These are phyloP conservation scores for Leccinellum luteum DNA, from an alignment of 768 basidiomycete species.

Conservation along the genomic window DNA sequence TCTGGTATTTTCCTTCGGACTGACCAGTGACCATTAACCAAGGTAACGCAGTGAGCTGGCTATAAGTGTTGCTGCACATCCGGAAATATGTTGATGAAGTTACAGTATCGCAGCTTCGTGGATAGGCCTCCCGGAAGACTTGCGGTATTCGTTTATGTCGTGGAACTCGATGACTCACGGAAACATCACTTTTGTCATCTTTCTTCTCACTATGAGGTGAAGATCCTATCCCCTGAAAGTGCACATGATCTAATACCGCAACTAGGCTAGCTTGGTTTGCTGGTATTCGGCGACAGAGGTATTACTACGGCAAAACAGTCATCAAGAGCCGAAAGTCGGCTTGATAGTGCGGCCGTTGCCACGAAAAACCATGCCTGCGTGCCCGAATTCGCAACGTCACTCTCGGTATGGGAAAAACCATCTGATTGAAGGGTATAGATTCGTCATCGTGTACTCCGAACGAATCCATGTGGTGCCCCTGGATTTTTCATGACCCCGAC, in stretches of 20 bases:
- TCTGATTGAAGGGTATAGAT: not conserved
- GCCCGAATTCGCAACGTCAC: not conserved
- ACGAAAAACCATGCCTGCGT: not conserved
- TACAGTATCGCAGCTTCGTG: slow-evolving; percentile 57
- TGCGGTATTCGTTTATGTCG: slow-evolving; percentile 45
- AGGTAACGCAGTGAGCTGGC: slow-evolving; percentile 61
- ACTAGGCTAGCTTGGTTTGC: slow-evolving; percentile 54
- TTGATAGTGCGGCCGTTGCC: slow-evolving; percentile 1
- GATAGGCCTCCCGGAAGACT: slow-evolving; percentile 52
- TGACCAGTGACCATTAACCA: slow-evolving; percentile 6
- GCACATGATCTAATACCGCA: slow-evolving; percentile 2
- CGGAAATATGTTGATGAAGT: slow-evolving; percentile 4
- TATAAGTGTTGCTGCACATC: not conserved
- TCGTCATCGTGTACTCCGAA: slow-evolving; percentile 12
- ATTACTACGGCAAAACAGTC: slow-evolving; percentile 34
- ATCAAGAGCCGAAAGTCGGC: slow-evolving; percentile 13
- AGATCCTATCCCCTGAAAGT: not conserved
- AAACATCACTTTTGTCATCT: slow-evolving; percentile 63
- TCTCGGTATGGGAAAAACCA: not conserved
- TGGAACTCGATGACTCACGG: slow-evolving; percentile 81
- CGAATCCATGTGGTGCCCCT: slow-evolving; percentile 54
- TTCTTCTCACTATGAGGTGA: slow-evolving; percentile 59
- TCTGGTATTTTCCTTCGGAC: not conserved
- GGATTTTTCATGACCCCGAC: slow-evolving; percentile 52
- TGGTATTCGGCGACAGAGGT: slow-evolving; percentile 47